These are phyloP conservation scores for Carex pumila DNA, from an alignment of 176 grass and related monocot genomes.

Conservation along the genomic window DNA sequence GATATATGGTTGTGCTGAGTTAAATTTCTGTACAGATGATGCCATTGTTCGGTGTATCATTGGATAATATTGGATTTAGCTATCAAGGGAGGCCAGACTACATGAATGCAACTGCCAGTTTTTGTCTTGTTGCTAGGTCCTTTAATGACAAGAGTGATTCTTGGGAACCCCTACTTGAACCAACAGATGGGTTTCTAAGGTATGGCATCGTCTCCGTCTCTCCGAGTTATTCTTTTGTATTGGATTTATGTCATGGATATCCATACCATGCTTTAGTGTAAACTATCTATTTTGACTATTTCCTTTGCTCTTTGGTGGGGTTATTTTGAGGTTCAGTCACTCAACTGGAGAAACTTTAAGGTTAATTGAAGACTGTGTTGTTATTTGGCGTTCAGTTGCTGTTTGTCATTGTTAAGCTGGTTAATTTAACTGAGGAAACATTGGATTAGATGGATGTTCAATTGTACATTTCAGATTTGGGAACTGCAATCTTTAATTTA, in stretches of 20 bases:
- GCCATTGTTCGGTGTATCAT: constrained; percentile 70
- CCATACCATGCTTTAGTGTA: not conserved
- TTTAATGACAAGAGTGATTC: constrained; percentile 89
- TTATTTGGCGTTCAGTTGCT: not conserved
- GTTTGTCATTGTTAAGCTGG: not conserved
- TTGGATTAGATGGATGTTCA: not conserved
- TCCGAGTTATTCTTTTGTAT: constrained; percentile 4
- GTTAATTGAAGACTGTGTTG: not conserved
- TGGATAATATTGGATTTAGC: constrained; percentile 67
- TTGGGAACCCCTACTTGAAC: constrained; percentile 96
- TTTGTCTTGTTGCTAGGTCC: constrained; percentile 69
- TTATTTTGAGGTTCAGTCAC: not conserved
- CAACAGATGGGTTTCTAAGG: constrained; percentile 94
- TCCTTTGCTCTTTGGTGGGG: not conserved
- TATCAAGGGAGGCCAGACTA: constrained; percentile 69
- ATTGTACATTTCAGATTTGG: not conserved
- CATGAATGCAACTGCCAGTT: constrained; percentile 74
- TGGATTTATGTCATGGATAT: not conserved
- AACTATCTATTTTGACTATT: not conserved
- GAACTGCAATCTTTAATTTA: not conserved
- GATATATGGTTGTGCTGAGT: not conserved
- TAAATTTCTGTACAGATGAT: constrained; percentile 66
- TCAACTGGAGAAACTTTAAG: not conserved
- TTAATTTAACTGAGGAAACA: not conserved
- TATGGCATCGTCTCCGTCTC: constrained; percentile 6